phyloP scores from a whole-genome alignment of 768 basidiomycete genomes.

The Trametes meyenii region DNA sequence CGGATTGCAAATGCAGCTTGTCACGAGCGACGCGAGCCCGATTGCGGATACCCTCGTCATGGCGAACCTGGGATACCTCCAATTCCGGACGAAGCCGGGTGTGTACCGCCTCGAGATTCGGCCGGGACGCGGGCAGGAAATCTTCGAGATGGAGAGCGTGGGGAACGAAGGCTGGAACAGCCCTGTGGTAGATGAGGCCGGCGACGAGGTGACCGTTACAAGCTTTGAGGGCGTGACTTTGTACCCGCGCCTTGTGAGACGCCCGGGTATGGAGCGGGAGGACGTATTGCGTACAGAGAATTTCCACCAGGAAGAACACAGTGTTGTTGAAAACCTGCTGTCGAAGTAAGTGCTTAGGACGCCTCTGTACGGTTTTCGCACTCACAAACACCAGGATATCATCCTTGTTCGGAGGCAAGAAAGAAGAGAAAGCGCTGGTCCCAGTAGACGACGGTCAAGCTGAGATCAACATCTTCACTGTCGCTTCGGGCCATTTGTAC shows the following conservation, averaged over 20 bases:
- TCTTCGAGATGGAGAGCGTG: conserved; percentile 82
- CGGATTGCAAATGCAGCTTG: conserved; percentile 88
- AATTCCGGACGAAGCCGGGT: conserved; percentile 93
- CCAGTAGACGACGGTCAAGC: conserved; percentile 54
- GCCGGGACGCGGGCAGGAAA: conserved; percentile 75
- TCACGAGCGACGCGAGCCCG: conserved; percentile 41
- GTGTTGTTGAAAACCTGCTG: conserved; percentile 51
- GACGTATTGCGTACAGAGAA: conserved; percentile 70
- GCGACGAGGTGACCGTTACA: conserved; percentile 77
- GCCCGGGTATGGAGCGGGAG: conserved; percentile 74
- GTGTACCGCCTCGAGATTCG: conserved; percentile 84
- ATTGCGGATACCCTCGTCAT: conserved; percentile 92
- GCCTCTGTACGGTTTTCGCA: conserved; percentile 12
- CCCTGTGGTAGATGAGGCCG: conserved; percentile 63
- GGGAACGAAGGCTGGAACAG: conserved; percentile 92
- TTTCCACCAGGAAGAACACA: conserved; percentile 30
- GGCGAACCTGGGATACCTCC: conserved; percentile 93
- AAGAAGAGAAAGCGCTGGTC: conserved; percentile 22
- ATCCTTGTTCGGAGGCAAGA: conserved; percentile 29
- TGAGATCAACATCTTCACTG: conserved; percentile 98
- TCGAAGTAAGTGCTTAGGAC: conserved; percentile 47
- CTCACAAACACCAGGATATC: conserved; percentile 26
- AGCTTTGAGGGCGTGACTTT: conserved; percentile 91
- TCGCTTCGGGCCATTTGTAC: conserved; percentile 94
- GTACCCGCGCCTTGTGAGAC: conserved; percentile 75